Evolutionary conservation across 164 flowering plant species (phyloP).

Genomic region (Vitis riparia): DNA sequence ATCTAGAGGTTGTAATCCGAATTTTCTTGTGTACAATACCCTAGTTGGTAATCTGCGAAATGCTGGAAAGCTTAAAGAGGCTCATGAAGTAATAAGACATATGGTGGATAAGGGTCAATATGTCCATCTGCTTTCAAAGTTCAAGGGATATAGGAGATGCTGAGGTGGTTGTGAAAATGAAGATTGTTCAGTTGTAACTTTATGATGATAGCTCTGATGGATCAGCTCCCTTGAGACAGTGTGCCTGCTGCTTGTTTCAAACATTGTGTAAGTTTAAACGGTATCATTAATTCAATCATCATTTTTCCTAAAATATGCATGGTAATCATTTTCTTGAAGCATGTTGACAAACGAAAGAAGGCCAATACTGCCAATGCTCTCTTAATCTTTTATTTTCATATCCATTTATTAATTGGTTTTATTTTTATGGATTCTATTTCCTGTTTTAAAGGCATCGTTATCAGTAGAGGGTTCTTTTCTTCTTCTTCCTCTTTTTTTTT

Average conservation of each 20-base stretch:
- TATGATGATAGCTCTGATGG: not conserved
- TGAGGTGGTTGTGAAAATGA: conserved; percentile 14
- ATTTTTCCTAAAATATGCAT: too few relatives aligned
- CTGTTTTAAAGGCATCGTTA: too few relatives aligned
- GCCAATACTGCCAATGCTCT: too few relatives aligned
- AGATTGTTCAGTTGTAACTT: not conserved
- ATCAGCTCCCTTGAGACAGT: conserved; percentile 2
- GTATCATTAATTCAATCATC: not conserved
- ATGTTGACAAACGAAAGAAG: too few relatives aligned
- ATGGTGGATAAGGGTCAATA: conserved; percentile 76
- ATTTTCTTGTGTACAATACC: conserved; percentile 79
- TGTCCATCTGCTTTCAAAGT: conserved; percentile 48
- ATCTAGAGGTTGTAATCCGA: conserved; percentile 78
- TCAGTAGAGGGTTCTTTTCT: too few relatives aligned
- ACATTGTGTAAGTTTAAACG: not conserved
- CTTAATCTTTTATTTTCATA: too few relatives aligned
- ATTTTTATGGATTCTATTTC: too few relatives aligned
- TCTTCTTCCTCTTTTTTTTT: too few relatives aligned
- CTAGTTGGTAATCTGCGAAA: conserved; percentile 59
- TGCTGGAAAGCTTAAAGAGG: conserved; percentile 73
- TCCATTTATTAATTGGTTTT: too few relatives aligned
- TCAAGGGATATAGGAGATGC: conserved; percentile 56
- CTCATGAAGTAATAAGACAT: conserved; percentile 56
- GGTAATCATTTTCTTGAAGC: too few relatives aligned
- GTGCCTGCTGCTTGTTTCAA: conserved; percentile 5